A percentile compares a stretch with the other conserved stretches of the same genome.
Conservation (phyloP, 352 stramenopile genomes). For the Phytopythium oedochilum region DNA sequence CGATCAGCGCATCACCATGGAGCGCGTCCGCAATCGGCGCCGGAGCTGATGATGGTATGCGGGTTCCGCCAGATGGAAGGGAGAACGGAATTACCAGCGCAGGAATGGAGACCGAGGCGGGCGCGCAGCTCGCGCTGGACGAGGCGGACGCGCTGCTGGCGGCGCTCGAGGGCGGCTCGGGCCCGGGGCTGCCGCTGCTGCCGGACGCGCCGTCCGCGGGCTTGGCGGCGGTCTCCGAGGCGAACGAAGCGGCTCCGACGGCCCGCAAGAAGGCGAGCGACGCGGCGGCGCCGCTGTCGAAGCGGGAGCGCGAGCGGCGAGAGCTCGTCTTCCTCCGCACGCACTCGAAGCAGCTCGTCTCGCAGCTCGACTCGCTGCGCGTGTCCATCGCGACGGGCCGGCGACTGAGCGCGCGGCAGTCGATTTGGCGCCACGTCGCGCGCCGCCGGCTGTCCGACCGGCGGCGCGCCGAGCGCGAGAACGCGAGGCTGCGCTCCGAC, state of each 20-base stretch:
- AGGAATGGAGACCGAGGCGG: not conserved
- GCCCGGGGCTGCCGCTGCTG: not conserved
- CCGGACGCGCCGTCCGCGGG: not conserved
- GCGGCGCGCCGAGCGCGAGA: conserved; percentile 16
- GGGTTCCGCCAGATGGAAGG: too few species aligned
- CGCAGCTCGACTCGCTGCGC: conserved; percentile 11
- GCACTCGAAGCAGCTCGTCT: conserved; percentile 13
- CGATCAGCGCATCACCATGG: too few species aligned
- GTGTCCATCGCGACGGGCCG: not conserved
- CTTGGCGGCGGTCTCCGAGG: not conserved
- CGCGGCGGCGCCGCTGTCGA: not conserved
- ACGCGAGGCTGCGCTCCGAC: conserved; percentile 12
- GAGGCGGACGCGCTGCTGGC: conserved; percentile 7
- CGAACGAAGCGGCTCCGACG: too few species aligned
- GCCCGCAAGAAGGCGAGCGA: not conserved
- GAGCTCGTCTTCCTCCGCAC: conserved; percentile 23
- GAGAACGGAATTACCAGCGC: too few species aligned
- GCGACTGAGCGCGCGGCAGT: not conserved
- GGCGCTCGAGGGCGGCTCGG: not conserved
- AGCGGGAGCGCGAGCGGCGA: conserved; percentile 22
- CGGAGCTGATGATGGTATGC: too few species aligned
- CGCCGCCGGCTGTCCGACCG: conserved; percentile 14
- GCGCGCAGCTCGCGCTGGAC: not conserved
- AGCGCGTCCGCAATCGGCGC: too few species aligned
- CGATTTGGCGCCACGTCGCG: conserved; percentile 23